phyloP scores from a whole-genome alignment of 441 rosid genomes.

The Viola pubescens region DNA sequence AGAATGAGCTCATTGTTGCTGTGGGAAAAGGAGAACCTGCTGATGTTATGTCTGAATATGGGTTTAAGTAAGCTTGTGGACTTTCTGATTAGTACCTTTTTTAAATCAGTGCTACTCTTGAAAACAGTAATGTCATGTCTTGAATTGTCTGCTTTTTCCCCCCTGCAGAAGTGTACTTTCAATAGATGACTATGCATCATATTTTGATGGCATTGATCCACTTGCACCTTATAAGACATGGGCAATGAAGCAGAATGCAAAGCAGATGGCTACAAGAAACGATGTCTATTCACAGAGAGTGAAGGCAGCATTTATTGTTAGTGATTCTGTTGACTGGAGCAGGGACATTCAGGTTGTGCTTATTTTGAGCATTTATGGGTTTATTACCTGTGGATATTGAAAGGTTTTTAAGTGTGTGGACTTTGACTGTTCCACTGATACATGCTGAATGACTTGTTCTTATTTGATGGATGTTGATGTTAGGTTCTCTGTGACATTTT shows the following conservation, averaged over 20 bases:
- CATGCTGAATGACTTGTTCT: too few relatives aligned
- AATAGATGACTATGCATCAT: constrained; percentile 67
- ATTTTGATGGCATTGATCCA: constrained; percentile 73
- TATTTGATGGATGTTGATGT: background rate
- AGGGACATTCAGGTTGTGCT: constrained; percentile 69
- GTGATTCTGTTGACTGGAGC: constrained; percentile 95
- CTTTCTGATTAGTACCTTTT: constrained; percentile 1
- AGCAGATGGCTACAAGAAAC: constrained; percentile 18
- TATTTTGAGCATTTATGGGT: constrained; percentile 4
- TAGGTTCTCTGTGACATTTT: constrained; percentile 85
- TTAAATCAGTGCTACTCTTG: background rate
- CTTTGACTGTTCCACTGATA: too few relatives aligned
- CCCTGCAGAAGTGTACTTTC: constrained; percentile 68
- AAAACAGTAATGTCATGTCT: background rate
- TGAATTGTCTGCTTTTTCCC: background rate
- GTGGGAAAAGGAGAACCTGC: constrained; percentile 91
- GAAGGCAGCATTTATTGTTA: constrained; percentile 73
- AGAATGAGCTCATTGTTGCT: constrained; percentile 66
- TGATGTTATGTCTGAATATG: constrained; percentile 68
- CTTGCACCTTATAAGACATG: constrained; percentile 60
- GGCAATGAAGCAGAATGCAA: constrained; percentile 28
- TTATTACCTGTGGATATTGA: constrained; percentile 2
- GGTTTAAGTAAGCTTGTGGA: constrained; percentile 45
- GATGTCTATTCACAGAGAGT: constrained; percentile 43
- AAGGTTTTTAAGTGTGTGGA: background rate